Conservation (phyloP, 1,139 yeast species). For the Saccharomyces hybrid region DNA sequence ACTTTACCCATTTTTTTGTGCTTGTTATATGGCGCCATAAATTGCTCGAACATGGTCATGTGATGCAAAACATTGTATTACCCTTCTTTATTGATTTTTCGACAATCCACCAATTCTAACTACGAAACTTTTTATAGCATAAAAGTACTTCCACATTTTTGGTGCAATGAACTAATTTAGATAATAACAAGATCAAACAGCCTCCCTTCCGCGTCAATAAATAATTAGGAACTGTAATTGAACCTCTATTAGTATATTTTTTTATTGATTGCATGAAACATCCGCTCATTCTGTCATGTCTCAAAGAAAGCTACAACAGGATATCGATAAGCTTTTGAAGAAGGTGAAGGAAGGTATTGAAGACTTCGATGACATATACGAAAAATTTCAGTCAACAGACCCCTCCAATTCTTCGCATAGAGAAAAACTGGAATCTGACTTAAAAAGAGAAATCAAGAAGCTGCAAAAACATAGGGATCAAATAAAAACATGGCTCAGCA, state of each 20-base stretch:
- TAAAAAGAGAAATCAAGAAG: conserved; percentile 93
- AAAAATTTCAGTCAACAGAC: conserved; percentile 74
- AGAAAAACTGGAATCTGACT: conserved; percentile 87
- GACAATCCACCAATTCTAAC: neutral
- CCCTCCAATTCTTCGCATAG: conserved; percentile 67
- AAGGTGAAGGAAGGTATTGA: conserved; percentile 91
- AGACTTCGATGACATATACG: conserved; percentile 80
- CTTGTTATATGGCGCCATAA: neutral
- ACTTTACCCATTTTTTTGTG: neutral
- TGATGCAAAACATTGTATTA: neutral
- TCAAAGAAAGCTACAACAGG: conserved; percentile 64
- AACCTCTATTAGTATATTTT: neutral
- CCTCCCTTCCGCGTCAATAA: neutral
- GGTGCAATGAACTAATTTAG: neutral
- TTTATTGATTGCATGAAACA: neutral
- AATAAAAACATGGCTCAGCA: conserved; percentile 91
- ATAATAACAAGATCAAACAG: neutral
- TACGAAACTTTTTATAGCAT: neutral
- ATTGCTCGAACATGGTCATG: neutral
- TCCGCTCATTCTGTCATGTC: conserved; percentile 39
- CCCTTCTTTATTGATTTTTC: neutral
- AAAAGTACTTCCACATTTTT: neutral
- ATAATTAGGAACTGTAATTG: neutral
- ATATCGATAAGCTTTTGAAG: conserved; percentile 92
- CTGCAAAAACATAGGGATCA: conserved; percentile 93